Base-by-base conservation (phyloP, 2,329 filamentous ascomycete species). In the Aspergillus phoenicis region DNA sequence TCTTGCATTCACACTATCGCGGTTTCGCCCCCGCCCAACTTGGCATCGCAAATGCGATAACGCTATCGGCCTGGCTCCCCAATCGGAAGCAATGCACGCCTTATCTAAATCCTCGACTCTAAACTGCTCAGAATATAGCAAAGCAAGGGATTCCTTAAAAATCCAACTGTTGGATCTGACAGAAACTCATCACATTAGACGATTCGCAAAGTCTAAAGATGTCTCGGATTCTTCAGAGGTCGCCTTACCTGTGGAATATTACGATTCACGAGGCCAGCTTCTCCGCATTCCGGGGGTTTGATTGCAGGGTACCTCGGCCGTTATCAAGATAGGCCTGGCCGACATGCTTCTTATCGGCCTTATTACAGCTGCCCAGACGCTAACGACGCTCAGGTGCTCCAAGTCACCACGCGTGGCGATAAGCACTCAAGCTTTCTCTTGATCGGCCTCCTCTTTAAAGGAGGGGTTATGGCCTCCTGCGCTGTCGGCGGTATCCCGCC, bases 311-410 rank as follows among this genome's bases (percentile, higher is more conserved):
- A 33, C 4, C 47, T 51, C 41, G 53, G 53, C 53, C 43, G 41
- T 47, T 56, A 56, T 56, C 53, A 33, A 22, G 53, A 56, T 47
- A 33, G 15, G 36, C 24, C 20, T 2, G 2, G 8, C 20, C 15
- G 24, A 28, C 26, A 51, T 39, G 24, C 30, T 56, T 43, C 53
- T 41, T 56, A 56, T 56, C 53, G 15, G 53, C 22, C 41, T 36
- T 30, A 5, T 33, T 47, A 30, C 39, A 17, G 8, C 53, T 45
- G 26, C 24, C 53, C 20, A 56, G 53, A 28, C 53, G 43, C 53
- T 47, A 56, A 24, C 10, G 17, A 24, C 39, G 17, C 17, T 30
- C 17, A 43, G 43, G 53, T 56, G 41, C 43, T 41, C 22, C 33
- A 10, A 47, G 5, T 24, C 53, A 47, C 33, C 26, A 36, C 26